Evolutionary conservation across 2,329 filamentous ascomycete species (phyloP).

Genomic region (Rhynchosporium secalis): DNA sequence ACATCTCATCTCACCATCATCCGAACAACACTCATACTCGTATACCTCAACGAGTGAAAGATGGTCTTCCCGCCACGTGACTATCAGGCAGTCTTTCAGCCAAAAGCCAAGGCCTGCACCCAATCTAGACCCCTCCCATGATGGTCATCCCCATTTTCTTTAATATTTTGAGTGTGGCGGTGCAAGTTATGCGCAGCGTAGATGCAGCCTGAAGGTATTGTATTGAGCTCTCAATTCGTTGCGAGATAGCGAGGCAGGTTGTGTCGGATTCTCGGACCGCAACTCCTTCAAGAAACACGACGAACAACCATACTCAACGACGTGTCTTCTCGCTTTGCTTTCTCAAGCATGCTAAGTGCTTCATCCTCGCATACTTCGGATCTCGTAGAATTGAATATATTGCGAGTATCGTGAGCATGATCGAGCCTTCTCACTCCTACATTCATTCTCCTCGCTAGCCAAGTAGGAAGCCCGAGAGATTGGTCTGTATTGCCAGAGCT

Average conservation of each 20-base stretch:
- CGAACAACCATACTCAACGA: conserved; percentile 9
- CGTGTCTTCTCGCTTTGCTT: background rate
- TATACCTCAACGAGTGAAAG: background rate
- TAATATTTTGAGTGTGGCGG: conserved; percentile 8
- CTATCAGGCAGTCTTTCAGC: conserved; percentile 8
- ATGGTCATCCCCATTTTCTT: background rate
- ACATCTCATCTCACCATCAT: conserved; percentile 1
- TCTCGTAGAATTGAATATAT: background rate
- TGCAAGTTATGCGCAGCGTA: conserved; percentile 6
- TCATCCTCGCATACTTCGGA: background rate
- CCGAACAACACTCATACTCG: background rate
- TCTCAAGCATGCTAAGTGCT: background rate
- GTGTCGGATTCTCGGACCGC: conserved; percentile 3
- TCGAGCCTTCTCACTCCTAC: conserved; percentile 6
- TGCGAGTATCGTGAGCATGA: background rate
- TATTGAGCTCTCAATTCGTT: conserved; percentile 8
- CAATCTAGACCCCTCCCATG: background rate
- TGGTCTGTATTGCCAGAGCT: background rate
- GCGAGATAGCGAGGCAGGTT: conserved; percentile 6
- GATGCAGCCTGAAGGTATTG: background rate
- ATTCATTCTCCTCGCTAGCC: background rate
- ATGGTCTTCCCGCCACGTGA: background rate
- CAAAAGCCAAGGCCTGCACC: background rate
- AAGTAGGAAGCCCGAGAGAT: background rate
- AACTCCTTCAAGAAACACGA: conserved; percentile 6